Percentiles rank a stretch among this genome's conserved stretches.
These are phyloP conservation scores for Plasmodium malariae DNA, from an alignment of 169 alveolate genomes.

Conservation along the genomic window DNA sequence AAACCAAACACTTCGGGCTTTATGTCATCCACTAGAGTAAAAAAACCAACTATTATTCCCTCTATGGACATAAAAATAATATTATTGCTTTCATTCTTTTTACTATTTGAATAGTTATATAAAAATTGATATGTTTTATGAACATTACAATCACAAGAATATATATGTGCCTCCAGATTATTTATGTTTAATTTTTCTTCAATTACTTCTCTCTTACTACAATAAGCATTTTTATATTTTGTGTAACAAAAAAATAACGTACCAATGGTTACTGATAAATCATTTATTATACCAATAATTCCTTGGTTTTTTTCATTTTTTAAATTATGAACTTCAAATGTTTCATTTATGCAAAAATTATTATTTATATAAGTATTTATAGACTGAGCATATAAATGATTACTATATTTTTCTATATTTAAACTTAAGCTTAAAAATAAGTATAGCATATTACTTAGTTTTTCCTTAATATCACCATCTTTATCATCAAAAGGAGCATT, in stretches of 20 bases:
- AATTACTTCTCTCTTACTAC: constrained; percentile 1
- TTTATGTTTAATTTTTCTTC: constrained; percentile 48
- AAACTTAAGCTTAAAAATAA: constrained; percentile 58
- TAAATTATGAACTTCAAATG: constrained; percentile 42
- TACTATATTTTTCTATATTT: constrained; percentile 75
- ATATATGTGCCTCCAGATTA: constrained; percentile 39
- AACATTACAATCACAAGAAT: constrained; percentile 72
- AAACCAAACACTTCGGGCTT: constrained; percentile 69
- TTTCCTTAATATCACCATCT: constrained; percentile 17
- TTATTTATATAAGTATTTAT: constrained; percentile 47
- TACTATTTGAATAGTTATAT: constrained; percentile 62
- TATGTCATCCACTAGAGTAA: constrained; percentile 53
- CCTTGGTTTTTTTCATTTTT: constrained; percentile 67
- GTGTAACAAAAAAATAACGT: constrained; percentile 56
- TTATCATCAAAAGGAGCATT: constrained; percentile 21
- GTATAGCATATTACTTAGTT: constrained; percentile 37
- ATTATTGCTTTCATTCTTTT: constrained; percentile 70
- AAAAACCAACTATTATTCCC: constrained; percentile 71
- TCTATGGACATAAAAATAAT: constrained; percentile 74
- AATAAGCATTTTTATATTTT: constrained; percentile 59
- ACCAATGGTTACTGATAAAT: constrained; percentile 68
- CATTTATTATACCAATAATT: constrained; percentile 54
- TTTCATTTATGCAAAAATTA: constrained; percentile 18
- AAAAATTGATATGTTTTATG: constrained; percentile 72
- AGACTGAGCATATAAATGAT: constrained; percentile 66